A percentile compares a stretch with the other conserved stretches of the same genome.
phyloP scores from a whole-genome alignment of 495 filamentous ascomycete genomes.

The Polyplosphaeria fusca region DNA sequence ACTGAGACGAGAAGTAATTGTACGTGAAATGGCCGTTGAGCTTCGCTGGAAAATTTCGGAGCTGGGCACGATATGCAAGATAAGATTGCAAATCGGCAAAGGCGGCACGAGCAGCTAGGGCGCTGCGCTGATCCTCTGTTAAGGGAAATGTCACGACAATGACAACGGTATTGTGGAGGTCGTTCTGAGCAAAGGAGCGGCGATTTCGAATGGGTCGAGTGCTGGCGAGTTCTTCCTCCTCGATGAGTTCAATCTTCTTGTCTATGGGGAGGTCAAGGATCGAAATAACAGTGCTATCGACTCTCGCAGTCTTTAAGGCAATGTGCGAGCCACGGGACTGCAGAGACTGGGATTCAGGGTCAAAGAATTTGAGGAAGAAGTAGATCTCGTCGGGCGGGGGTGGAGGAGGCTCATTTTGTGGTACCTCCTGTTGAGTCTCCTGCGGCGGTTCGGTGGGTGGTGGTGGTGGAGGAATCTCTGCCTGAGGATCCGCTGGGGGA shows the following conservation, averaged over 20 bases:
- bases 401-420: neutral
- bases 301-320: constrained; percentile 17
- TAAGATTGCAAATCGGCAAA: constrained; percentile 29
- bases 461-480: constrained; percentile 3
- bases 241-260: constrained; percentile 27
- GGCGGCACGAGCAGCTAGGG: constrained; percentile 24
- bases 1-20: constrained; percentile 38
- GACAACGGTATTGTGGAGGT: constrained; percentile 29
- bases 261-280: constrained; percentile 24
- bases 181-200: constrained; percentile 33
- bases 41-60: constrained; percentile 33
- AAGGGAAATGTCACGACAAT: constrained; percentile 30
- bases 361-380: constrained; percentile 39
- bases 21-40: constrained; percentile 29
- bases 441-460: constrained; percentile 12
- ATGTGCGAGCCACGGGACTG: constrained; percentile 30
- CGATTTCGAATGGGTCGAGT: constrained; percentile 19
- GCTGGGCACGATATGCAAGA: constrained; percentile 20
- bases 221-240: constrained; percentile 32
- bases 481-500: constrained; percentile 1
- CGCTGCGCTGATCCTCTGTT: constrained; percentile 22
- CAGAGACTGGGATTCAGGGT: constrained; percentile 31
- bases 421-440: neutral
- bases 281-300: constrained; percentile 24
- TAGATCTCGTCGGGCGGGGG: constrained; percentile 32